phyloP scores from a whole-genome alignment of 495 filamentous ascomycete species.

The Stereocaulon alpinum region DNA sequence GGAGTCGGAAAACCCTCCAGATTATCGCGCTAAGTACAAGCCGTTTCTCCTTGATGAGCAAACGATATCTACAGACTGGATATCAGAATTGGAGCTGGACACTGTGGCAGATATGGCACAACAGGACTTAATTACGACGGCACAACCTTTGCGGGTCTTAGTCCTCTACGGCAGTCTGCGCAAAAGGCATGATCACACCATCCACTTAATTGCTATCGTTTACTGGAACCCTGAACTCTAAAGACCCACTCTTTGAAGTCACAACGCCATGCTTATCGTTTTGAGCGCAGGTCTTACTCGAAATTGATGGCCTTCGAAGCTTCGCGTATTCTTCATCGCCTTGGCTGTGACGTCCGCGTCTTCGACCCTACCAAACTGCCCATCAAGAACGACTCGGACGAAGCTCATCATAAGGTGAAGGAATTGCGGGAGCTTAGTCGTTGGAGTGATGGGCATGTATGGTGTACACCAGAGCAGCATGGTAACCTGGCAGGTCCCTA shows the following conservation, averaged over 20 bases:
- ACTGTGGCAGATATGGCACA: too few relatives aligned
- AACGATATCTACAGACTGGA: too few relatives aligned
- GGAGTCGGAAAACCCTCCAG: too few relatives aligned
- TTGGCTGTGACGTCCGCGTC: background rate
- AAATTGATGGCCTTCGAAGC: background rate
- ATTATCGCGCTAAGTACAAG: too few relatives aligned
- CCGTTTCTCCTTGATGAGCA: too few relatives aligned
- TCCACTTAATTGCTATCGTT: background rate
- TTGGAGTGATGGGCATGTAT: constrained; percentile 64
- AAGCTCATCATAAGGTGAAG: constrained; percentile 51
- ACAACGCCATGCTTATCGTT: too few relatives aligned
- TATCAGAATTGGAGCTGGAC: too few relatives aligned
- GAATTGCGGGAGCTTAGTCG: constrained; percentile 51
- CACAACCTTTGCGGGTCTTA: background rate
- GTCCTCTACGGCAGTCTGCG: background rate
- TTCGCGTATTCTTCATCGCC: background rate
- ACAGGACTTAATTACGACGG: too few relatives aligned
- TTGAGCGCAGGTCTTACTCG: background rate
- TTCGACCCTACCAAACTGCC: background rate
- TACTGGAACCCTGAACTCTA: background rate
- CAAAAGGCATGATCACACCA: background rate
- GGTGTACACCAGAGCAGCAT: constrained; percentile 62
- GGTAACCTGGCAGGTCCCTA: constrained; percentile 47
- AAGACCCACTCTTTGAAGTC: background rate
- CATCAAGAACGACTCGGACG: constrained; percentile 27